These are phyloP conservation scores for Trichosporon coremiiforme DNA, from an alignment of 1,284 basidiomycete species.

Conservation along the genomic window DNA sequence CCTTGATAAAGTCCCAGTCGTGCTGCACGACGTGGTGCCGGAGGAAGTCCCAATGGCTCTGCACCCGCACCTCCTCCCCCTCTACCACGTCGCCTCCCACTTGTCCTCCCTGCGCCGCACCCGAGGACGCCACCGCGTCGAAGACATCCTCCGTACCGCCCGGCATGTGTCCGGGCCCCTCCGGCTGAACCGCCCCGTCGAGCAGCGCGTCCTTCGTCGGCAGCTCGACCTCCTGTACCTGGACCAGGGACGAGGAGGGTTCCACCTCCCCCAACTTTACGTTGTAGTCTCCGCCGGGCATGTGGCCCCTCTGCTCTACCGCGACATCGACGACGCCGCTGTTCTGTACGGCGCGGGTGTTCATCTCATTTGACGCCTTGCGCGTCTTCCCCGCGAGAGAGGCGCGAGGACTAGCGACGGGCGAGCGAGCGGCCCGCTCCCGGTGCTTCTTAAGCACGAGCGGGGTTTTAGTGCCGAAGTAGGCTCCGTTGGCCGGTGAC, in stretches of 20 bases:
- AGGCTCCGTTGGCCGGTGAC: neutral
- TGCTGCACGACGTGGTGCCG: constrained; percentile 58
- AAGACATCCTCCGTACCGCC: neutral
- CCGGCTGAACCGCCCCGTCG: neutral
- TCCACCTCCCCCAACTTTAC: neutral
- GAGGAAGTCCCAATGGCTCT: neutral
- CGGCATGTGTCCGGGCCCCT: neutral
- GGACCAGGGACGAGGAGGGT: neutral
- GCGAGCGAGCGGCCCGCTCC: constrained; percentile 18
- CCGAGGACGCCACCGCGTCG: neutral
- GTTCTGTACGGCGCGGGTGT: too few relatives aligned
- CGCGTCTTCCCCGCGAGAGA: neutral
- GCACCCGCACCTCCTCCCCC: neutral
- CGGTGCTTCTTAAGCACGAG: constrained; percentile 16
- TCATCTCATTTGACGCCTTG: neutral
- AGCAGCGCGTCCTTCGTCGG: neutral
- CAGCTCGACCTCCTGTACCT: constrained; percentile 5
- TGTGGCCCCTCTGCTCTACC: neutral
- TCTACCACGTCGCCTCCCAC: neutral
- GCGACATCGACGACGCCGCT: neutral
- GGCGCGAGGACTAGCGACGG: constrained; percentile 25
- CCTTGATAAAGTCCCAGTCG: constrained; percentile 59
- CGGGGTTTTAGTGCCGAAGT: constrained; percentile 11
- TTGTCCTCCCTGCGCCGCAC: neutral
- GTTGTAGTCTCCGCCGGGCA: neutral